A percentile compares a stretch with the other conserved stretches of the same genome.
Conservation (phyloP, 352 stramenopile genomes). For the Pythium biforme region DNA sequence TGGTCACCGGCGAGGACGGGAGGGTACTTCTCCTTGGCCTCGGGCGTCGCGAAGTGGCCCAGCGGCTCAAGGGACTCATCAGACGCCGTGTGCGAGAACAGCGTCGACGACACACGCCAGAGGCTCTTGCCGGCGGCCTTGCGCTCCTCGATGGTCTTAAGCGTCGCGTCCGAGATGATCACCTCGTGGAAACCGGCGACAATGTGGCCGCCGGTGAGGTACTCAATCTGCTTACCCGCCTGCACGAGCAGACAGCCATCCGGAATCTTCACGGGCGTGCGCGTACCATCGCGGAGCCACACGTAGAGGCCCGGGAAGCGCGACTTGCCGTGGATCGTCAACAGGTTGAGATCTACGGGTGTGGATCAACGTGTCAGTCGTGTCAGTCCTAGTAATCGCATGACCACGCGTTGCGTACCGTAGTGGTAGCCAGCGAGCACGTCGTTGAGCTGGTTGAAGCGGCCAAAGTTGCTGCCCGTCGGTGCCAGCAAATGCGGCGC, state of each 20-base stretch:
- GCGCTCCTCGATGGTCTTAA: slow-evolving; percentile 64
- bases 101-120: slow-evolving; percentile 91
- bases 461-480: slow-evolving; percentile 87
- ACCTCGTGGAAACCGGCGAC: slow-evolving; percentile 93
- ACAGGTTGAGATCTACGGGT: slow-evolving; percentile 82
- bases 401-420: slow-evolving; percentile 17
- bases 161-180: slow-evolving; percentile 73
- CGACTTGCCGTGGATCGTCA: slow-evolving; percentile 93
- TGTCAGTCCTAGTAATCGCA: no score
- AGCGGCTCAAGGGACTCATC: slow-evolving; percentile 86
- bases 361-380: no score
- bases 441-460: slow-evolving; percentile 77
- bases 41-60: slow-evolving; percentile 70
- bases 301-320: slow-evolving; percentile 90
- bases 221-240: slow-evolving; percentile 92
- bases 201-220: slow-evolving; percentile 90
- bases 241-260: slow-evolving; percentile 85
- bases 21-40: slow-evolving; percentile 71
- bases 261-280: slow-evolving; percentile 85
- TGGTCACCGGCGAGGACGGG: slow-evolving; percentile 83
- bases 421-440: slow-evolving; percentile 93
- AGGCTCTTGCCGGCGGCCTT: slow-evolving; percentile 74
- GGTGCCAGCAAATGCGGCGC: slow-evolving; percentile 90
- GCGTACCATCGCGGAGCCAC: slow-evolving; percentile 87
- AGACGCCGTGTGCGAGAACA: slow-evolving; percentile 91